These are phyloP conservation scores for Coccomyxa sp. DNA, from an alignment of 139 green algal species.

Conservation along the genomic window DNA sequence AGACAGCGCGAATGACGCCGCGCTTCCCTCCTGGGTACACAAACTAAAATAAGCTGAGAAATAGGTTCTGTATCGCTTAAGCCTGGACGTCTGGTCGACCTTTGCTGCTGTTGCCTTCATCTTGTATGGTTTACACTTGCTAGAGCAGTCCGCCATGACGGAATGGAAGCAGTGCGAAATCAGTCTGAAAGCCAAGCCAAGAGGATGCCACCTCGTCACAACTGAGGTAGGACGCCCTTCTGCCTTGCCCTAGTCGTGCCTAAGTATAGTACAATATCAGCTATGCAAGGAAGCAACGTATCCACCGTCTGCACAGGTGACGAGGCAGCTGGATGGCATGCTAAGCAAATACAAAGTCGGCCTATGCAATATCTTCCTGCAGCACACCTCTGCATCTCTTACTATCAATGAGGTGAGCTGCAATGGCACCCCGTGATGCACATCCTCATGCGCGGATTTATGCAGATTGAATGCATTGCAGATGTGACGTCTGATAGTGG, in stretches of 20 bases:
- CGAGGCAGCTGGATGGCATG: conserved; percentile 17
- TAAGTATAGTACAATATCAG: neutral
- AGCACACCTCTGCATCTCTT: conserved; percentile 59
- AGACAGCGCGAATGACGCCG: too few species aligned
- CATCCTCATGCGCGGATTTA: neutral
- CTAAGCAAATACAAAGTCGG: conserved; percentile 30
- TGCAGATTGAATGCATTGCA: neutral
- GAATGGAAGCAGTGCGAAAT: conserved; percentile 25
- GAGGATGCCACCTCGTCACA: conserved; percentile 52
- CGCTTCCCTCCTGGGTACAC: too few species aligned
- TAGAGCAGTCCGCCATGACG: too few species aligned
- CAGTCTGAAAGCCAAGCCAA: conserved; percentile 22
- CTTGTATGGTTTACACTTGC: too few species aligned
- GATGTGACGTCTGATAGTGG: too few species aligned
- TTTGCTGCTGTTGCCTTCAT: too few species aligned
- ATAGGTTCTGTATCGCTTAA: too few species aligned
- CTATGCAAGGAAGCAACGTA: neutral
- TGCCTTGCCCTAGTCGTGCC: neutral
- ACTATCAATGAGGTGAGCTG: conserved; percentile 63
- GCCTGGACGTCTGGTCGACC: too few species aligned
- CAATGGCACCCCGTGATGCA: neutral
- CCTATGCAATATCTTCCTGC: conserved; percentile 52
- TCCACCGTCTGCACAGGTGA: conserved; percentile 30
- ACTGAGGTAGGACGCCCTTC: conserved; percentile 15
- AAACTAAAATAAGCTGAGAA: too few species aligned